These are phyloP conservation scores for Podospora fimiseda DNA, from an alignment of 495 filamentous ascomycete genomes.

Conservation along the genomic window DNA sequence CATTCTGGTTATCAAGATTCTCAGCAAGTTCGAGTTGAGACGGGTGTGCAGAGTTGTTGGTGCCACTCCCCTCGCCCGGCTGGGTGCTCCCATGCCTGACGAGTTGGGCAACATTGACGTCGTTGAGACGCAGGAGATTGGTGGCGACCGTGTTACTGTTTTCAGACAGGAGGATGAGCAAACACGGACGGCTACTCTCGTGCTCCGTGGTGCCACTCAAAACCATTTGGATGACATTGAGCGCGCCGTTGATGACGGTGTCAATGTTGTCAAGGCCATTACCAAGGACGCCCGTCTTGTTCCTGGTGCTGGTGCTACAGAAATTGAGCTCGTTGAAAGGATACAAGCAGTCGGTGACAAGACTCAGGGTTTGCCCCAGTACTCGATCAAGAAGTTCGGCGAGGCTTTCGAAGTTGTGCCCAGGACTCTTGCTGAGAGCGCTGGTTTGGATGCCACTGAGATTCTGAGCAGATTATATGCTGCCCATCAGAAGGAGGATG, in stretches of 20 bases:
- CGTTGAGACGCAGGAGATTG: slow-evolving; percentile 96
- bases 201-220: slow-evolving; percentile 92
- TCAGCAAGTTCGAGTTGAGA: slow-evolving; percentile 96
- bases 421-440: slow-evolving; percentile 85
- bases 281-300: slow-evolving; percentile 87
- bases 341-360: slow-evolving; percentile 82
- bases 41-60: slow-evolving; percentile 93
- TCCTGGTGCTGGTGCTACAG: slow-evolving; percentile 90
- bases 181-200: slow-evolving; percentile 89
- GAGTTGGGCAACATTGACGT: slow-evolving; percentile 96
- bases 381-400: slow-evolving; percentile 93
- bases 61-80: slow-evolving; percentile 86
- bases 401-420: slow-evolving; percentile 98
- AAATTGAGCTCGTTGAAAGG: slow-evolving; percentile 90
- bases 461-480: slow-evolving; percentile 87
- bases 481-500: slow-evolving; percentile 79
- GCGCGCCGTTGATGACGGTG: slow-evolving; percentile 94
- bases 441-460: slow-evolving; percentile 93
- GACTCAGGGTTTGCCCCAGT: slow-evolving; percentile 86
- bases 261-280: slow-evolving; percentile 98
- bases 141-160: slow-evolving; percentile 95
- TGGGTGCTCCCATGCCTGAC: slow-evolving; percentile 98
- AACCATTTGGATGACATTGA: slow-evolving; percentile 98
- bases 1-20: slow-evolving; percentile 92
- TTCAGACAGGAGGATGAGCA: slow-evolving; percentile 94